Evolutionary conservation across 1,139 yeast species (phyloP), one percentile per base, ranked within the genome.

Genomic region (Candida sp.): DNA sequence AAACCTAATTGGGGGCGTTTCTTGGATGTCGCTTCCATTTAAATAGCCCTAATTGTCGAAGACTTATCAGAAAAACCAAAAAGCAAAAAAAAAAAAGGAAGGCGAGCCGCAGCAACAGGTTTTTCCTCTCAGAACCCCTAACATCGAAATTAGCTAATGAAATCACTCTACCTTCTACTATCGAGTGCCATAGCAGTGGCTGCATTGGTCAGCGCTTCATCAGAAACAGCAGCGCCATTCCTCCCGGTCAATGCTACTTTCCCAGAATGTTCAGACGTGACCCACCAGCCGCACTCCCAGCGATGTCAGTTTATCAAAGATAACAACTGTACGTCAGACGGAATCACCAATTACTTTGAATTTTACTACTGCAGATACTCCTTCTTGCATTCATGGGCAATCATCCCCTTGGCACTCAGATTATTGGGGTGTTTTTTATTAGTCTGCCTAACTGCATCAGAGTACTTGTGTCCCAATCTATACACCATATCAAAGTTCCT

Each of bases 381-480:
- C 22, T 50, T 23, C 34, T 53, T 9, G 47, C 55, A 37, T 12
- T 48, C 26, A 43, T 55, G 39, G 52, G 66, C 53, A 12, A 45
- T 56, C 7, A 28, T 65, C 47, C 62, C 70, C 32, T 51, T 65
- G 63, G 41, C 48, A 47, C 4, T 53, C 58, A 43, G 56, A 61
- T 2, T 49, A 61, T 4, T 57, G 28, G 50, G 76, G 2, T 67
- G 84, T 23, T 89, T 90, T 63, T 70, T 84, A 42, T 73, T 84
- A 0, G 75, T 90, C 51, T 96, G 96, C 0, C 68, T 84, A 17
- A 83, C 93, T 1, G 93, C 97, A 0, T 84, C 90, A 7, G 90
- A 86, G 61, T 89, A 78, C 61, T 70, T 91, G 37, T 86, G 93
- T 52, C 94, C 96, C 0, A 90, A 89, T 59, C 69, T 91, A 22